Base-by-base conservation (phyloP, 2,329 filamentous ascomycete genomes). In the Xylariaceae sp. region DNA sequence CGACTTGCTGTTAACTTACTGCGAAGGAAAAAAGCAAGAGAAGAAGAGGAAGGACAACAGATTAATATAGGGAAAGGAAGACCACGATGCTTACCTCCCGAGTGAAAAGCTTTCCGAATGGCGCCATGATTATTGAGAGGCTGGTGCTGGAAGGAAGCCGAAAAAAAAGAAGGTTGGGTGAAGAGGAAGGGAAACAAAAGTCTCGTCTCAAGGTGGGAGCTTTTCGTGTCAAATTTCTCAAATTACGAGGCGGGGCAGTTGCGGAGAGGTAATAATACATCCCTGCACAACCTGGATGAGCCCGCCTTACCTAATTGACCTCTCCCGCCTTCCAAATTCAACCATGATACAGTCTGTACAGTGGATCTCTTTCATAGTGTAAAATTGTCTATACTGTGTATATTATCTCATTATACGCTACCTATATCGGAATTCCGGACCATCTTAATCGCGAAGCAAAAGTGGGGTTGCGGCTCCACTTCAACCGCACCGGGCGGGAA, bases 51-150 rank as follows among this genome's bases (percentile, higher is more conserved):
- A 19, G 19, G 19, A 19, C 19, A 19, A 26, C 35, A 42, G 27
- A 43, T 3, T 32, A 51, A 57, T 39, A 59, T 51, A 52, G 53
- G 5, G 19, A 59, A 46, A 51, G 51, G 57, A 58, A 59, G 60
- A 61, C 47, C 30, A 34, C 12, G 53, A 50, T 58, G 56, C 64
- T 64, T 86, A 95, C 92, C 78, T 83, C 73, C 75, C 83, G 84
- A 73, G 87, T 88, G 85, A 94, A 97, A 72, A 99, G 85, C 82
- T 95, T 99, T 80, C 94, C 94, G 84, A 99, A 97, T 73, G 89
- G 82, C 88, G 95, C 95, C 75, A 83, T 71, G 68, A 64, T 63
- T 64, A 54, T 55, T 60, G 44, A 50, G 35, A 52, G 54, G 58
- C 55, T 66, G 64, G 56, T 65, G 63, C 51, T 60, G 45, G 52